These are phyloP conservation scores for Claviceps capensis DNA, from an alignment of 2,329 filamentous ascomycete genomes.

Conservation along the genomic window DNA sequence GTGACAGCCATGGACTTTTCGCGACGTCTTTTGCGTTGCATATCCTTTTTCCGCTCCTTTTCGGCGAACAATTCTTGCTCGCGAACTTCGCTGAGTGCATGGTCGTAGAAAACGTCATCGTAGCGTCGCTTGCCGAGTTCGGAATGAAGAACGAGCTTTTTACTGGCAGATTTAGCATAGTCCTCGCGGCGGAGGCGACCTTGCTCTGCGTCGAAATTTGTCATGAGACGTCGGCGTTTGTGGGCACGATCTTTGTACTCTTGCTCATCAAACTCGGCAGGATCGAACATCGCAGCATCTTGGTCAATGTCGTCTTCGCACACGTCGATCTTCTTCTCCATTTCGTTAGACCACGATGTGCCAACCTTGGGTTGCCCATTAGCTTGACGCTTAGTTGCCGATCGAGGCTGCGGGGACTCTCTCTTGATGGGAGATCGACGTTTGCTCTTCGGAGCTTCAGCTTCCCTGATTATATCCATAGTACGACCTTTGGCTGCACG, in stretches of 20 bases:
- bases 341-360: constrained; percentile 43
- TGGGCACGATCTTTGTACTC: constrained; percentile 41
- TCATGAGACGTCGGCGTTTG: constrained; percentile 58
- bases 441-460: constrained; percentile 32
- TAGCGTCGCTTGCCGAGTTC: constrained; percentile 63
- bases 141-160: constrained; percentile 53
- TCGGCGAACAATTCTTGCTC: constrained; percentile 84
- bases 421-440: constrained; percentile 39
- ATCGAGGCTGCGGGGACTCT: constrained; percentile 32
- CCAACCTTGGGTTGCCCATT: constrained; percentile 49
- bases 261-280: constrained; percentile 27
- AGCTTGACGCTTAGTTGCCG: constrained; percentile 42
- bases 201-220: constrained; percentile 47
- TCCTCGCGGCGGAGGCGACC: constrained; percentile 49
- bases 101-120: constrained; percentile 61
- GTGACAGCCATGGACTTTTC: constrained; percentile 94
- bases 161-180: constrained; percentile 43
- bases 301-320: constrained; percentile 29
- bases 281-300: constrained; percentile 31
- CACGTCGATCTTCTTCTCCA: constrained; percentile 27
- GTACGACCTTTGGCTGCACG: constrained; percentile 35
- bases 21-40: constrained; percentile 90
- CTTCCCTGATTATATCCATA: constrained; percentile 36
- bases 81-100: constrained; percentile 75
- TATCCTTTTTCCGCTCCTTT: constrained; percentile 98